Evolutionary conservation across 331 rosid genomes (phyloP).

Genomic region (Erythrophleum ivorense): DNA sequence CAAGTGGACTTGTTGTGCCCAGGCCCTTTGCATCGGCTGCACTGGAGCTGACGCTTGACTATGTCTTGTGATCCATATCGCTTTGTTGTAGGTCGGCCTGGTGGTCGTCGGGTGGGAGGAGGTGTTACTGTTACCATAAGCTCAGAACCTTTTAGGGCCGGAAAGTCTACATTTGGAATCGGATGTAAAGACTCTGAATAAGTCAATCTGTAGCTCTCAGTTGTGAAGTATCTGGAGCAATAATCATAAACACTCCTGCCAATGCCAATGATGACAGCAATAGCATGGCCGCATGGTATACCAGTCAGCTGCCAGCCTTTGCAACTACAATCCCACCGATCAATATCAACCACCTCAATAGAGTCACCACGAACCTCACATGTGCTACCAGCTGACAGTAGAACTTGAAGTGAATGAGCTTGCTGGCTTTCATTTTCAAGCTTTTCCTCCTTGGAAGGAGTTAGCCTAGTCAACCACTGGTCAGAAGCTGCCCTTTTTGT

Average conservation of each 20-base stretch:
- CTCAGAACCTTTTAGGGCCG: conserved; percentile 56
- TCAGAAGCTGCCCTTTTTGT: conserved; percentile 65
- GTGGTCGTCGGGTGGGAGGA: conserved; percentile 94
- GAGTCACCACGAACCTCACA: conserved; percentile 87
- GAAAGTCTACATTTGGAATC: conserved; percentile 51
- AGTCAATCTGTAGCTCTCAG: conserved; percentile 82
- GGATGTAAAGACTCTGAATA: conserved; percentile 77
- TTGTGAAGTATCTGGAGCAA: conserved; percentile 82
- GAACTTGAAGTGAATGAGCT: conserved; percentile 62
- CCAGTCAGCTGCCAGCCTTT: conserved; percentile 87
- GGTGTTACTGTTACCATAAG: conserved; percentile 75
- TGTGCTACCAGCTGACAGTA: conserved; percentile 62
- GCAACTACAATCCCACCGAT: conserved; percentile 90
- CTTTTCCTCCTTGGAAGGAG: conserved; percentile 93
- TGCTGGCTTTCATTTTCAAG: conserved; percentile 69
- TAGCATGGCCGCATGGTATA: conserved; percentile 87
- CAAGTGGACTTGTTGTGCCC: conserved; percentile 25
- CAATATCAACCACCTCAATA: conserved; percentile 76
- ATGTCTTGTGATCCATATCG: conserved; percentile 68
- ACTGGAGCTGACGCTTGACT: conserved; percentile 86
- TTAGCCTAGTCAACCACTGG: conserved; percentile 75
- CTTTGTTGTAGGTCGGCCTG: conserved; percentile 85
- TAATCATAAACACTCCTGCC: conserved; percentile 76
- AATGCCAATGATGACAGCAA: conserved; percentile 67
- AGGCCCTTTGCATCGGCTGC: conserved; percentile 89